These are phyloP conservation scores for Yamadazyma nakazawae DNA, from an alignment of 805 yeast genomes.

Conservation along the genomic window DNA sequence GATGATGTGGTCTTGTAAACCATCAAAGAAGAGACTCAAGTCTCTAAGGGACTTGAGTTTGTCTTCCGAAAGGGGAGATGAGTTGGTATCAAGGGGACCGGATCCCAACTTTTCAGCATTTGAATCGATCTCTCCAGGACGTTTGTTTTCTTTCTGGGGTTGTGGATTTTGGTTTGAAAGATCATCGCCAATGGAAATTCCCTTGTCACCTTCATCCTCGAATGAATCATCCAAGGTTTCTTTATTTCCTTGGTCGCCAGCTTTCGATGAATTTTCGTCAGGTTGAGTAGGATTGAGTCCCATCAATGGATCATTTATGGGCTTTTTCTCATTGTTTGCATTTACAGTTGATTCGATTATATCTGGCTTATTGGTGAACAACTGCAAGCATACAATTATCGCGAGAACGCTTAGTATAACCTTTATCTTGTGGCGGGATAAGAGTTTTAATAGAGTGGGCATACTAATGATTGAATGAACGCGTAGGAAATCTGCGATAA, in stretches of 20 bases:
- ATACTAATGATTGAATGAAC: neutral
- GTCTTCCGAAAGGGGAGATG: too few relatives aligned
- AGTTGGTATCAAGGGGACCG: too few relatives aligned
- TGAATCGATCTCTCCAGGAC: too few relatives aligned
- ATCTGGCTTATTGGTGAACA: neutral
- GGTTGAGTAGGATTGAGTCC: constrained; percentile 4
- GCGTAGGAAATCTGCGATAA: neutral
- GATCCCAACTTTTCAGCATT: too few relatives aligned
- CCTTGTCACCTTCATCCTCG: too few relatives aligned
- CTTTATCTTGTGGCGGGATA: constrained; percentile 1
- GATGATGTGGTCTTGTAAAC: constrained; percentile 34
- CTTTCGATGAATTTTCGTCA: neutral
- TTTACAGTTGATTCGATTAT: neutral
- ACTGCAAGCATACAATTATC: constrained; percentile 2
- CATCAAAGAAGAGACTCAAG: constrained; percentile 30
- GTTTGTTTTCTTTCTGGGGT: too few relatives aligned
- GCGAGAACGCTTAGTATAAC: constrained; percentile 4
- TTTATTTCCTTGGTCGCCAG: neutral
- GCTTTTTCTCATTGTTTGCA: neutral
- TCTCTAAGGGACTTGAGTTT: constrained; percentile 15
- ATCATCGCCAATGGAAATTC: too few relatives aligned
- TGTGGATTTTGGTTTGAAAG: neutral
- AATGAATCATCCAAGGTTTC: too few relatives aligned
- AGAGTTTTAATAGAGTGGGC: constrained; percentile 1
- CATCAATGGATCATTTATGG: constrained; percentile 5